Base-by-base conservation (phyloP, 2,329 filamentous ascomycete genomes). In the Ceratocystis destructans region DNA sequence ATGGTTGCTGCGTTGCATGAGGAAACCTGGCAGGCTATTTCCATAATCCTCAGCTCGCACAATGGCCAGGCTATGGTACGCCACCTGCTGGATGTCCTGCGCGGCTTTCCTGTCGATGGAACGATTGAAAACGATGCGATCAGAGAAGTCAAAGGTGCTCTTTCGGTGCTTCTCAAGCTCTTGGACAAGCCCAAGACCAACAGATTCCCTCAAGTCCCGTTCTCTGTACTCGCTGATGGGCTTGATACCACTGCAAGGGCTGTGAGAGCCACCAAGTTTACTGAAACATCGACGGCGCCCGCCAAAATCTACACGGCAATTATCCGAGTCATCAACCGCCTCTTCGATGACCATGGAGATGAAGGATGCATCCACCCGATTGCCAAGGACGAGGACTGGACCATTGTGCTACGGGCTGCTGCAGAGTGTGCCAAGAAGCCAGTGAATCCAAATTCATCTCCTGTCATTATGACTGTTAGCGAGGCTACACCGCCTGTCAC, bases 31-130 rank as follows among this genome's bases (percentile, higher is more conserved):
- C 83, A 84, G 68, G 86, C 85, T 0, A 77, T 91, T 41, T 80
- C 82, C 71, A 87, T 89, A 69, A 77, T 92, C 0, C 87, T 86
- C 76, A 85, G 80, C 71, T 90, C 88, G 1, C 87, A 90, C 72
- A 84, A 89, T 69, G 87, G 87, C 22, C 86, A 88, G 69, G 83
- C 82, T 45, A 86, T 86, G 1, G 80, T 90, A 59, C 80, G 83
- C 65, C 81, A 87, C 28, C 75, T 90, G 25, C 77, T 90, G 41
- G 82, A 86, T 66, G 82, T 86, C 12, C 75, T 88, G 28, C 79
- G 79, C 53, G 78, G 79, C 64, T 77, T 81, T 46, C 74, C 78
- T 1, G 69, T 72, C 0, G 77, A 79, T 50, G 77, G 76, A n/a
- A 73, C 76, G 65, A 77, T 77, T 68, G 79, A 79, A 66, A 83